Evolutionary conservation across 192 early-diverging fungal species (phyloP).

Genomic region (Piromyces sp.): DNA sequence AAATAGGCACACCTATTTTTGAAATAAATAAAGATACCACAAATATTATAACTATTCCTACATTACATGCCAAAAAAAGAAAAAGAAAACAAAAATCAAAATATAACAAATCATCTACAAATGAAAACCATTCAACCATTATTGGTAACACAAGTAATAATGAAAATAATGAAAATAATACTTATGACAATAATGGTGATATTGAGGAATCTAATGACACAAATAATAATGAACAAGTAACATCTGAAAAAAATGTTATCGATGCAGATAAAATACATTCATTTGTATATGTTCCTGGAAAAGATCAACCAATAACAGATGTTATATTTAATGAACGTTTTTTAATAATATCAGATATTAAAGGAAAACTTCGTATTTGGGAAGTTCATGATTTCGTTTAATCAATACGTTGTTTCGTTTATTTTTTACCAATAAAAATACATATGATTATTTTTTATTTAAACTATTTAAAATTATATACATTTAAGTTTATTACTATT

Average conservation of each 20-base stretch:
- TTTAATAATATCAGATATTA: not conserved
- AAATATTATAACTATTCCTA: not conserved
- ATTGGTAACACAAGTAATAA: not conserved
- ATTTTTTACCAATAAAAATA: no score
- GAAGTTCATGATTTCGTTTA: not conserved
- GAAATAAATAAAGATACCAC: not conserved
- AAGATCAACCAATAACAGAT: not conserved
- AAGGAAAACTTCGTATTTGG: not conserved
- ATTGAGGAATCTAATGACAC: not conserved
- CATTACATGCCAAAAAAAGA: not conserved
- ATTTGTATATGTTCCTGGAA: not conserved
- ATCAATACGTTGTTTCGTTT: no score
- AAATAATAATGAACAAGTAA: not conserved
- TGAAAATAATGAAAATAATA: not conserved
- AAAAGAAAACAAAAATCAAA: not conserved
- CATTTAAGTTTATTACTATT: no score
- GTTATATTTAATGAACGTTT: not conserved
- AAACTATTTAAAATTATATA: no score
- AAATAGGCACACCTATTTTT: not conserved
- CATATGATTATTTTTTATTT: no score
- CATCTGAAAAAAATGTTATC: not conserved
- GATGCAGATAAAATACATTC: not conserved
- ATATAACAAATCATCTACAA: not conserved
- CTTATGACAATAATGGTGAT: not conserved
- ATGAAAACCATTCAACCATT: not conserved